Evolutionary conservation across 202 grass and related monocot genomes (phyloP), one percentile per base, ranked within the genome.

Genomic region (Tripidium arundinaceum): DNA sequence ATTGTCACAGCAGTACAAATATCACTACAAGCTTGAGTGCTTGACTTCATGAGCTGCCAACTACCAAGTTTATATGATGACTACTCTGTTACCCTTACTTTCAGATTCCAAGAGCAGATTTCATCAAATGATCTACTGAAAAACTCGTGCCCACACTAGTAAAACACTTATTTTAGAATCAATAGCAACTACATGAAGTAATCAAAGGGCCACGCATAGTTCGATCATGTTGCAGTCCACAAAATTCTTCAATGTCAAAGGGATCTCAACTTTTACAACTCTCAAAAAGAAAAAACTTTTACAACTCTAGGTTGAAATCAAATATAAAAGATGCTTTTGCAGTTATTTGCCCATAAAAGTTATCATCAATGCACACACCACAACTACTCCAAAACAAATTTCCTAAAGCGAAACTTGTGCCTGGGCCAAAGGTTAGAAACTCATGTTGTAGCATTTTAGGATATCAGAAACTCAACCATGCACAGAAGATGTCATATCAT

Each of bases 81-180:
- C 7, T 7, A 19, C 5, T 37, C 27, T n/a, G 36, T 14, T 26
- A 39, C 2, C 28, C 25, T 8, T 12, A 34, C 15, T 67, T 58
- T 58, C 72, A 82, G 16, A 79, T 25, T 66, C 34, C 26, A 59
- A 18, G 57, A 66, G 45, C 43, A 66, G 15, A 7, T 75, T 65
- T 45, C 12, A 26, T 14, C 36, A 7, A 6, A 45, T 14, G 13
- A 4, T 69, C 16, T 31, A 43, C 50, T 22, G 11, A 13, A 1
- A 1, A 80, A 13, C 25, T 41, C 55, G 16, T 58, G 11, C 0
- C 4, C 6, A 70, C 28, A 62, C 27, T 39, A 21, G 39, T 37
- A 31, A 46, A 70, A 31, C 6, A 2, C 13, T 7, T 1, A 65
- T 54, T 74, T 37, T 24, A 41, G 13, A 65, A 65, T 28, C 22